Evolutionary conservation across 208 protist species (phyloP), one percentile per base, ranked within the genome.

Genomic region (Crithidia bombi): DNA sequence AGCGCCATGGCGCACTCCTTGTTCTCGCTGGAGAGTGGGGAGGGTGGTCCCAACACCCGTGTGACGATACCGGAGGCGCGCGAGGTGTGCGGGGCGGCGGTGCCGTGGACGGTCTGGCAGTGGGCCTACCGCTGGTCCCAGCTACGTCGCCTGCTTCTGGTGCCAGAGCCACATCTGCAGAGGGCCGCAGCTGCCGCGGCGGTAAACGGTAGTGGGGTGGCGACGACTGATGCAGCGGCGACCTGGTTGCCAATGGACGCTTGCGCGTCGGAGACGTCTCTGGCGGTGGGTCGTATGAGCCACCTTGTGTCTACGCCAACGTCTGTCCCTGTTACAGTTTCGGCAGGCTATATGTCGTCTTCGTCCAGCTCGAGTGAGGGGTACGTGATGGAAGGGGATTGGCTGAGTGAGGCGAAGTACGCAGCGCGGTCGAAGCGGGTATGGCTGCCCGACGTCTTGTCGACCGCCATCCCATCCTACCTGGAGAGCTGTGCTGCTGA

Each of bases 71-170:
- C 55, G 32, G 70, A 85, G 57, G 86, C 67, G 12, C 79, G 90
- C 23, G 82, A 87, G 71, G 59, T 86, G 25, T 83, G 83, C 41
- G 78, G 78, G 21, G 15, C 36, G 10, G 21, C 54, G n/a, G 75
- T 95, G 41, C 84, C 90, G 43, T 95, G 90, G 90, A 92, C 80
- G n/a, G 25, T 95, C 19, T 95, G 90, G 90, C 90, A 95, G 54
- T 95, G 90, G 90, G 86, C 82, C 3, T 87, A 88, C 71, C 82
- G 86, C 43, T 96, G 91, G 91, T 54, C 64, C 28, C 50, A 49
- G 12, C 43, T 95, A 46, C 57, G 33, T 11, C 73, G 44, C 7
- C 65, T 69, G 25, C 47, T 72, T 35, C 54, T 38, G 33, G 3
- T 28, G 23, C 41, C 25, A 44, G 32, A 5, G 49, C 25, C n/a